phyloP scores from a whole-genome alignment of 1,284 basidiomycete species.

The Tylopilus microsporus region DNA sequence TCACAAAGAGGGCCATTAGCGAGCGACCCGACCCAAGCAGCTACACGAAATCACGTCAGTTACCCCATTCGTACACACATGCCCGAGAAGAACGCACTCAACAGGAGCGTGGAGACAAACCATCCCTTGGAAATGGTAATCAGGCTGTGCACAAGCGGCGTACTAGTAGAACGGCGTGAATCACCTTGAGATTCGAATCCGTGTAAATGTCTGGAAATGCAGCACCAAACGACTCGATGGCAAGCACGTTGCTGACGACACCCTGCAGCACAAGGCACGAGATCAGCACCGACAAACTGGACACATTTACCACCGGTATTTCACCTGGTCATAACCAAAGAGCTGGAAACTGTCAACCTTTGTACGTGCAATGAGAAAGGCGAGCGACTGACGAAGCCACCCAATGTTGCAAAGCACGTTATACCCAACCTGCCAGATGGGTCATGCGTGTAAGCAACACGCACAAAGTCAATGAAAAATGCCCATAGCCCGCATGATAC shows the following conservation, averaged over 20 bases:
- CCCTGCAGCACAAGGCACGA: slow-evolving; percentile 15
- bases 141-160: neutral
- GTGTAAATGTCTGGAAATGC: slow-evolving; percentile 31
- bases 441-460: slow-evolving; percentile 3
- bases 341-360: slow-evolving; percentile 19
- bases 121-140: slow-evolving; percentile 26
- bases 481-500: neutral
- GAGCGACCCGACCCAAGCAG: slow-evolving; percentile 33
- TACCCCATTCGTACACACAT: neutral
- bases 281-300: slow-evolving; percentile 6
- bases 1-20: slow-evolving; percentile 32
- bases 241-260: slow-evolving; percentile 33
- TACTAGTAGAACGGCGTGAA: neutral
- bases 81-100: slow-evolving; percentile 22
- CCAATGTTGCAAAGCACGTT: slow-evolving; percentile 31
- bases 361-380: neutral
- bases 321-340: slow-evolving; percentile 33
- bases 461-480: neutral
- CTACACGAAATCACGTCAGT: slow-evolving; percentile 11
- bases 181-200: slow-evolving; percentile 28
- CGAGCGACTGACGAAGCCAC: slow-evolving; percentile 28
- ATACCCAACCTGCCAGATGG: slow-evolving; percentile 25
- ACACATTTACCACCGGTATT: neutral
- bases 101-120: slow-evolving; percentile 31
- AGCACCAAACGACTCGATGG: slow-evolving; percentile 33